Evolutionary conservation across 1,284 basidiomycete genomes (phyloP), one percentile per base, ranked within the genome.

Genomic region (Coniferiporia weirii): DNA sequence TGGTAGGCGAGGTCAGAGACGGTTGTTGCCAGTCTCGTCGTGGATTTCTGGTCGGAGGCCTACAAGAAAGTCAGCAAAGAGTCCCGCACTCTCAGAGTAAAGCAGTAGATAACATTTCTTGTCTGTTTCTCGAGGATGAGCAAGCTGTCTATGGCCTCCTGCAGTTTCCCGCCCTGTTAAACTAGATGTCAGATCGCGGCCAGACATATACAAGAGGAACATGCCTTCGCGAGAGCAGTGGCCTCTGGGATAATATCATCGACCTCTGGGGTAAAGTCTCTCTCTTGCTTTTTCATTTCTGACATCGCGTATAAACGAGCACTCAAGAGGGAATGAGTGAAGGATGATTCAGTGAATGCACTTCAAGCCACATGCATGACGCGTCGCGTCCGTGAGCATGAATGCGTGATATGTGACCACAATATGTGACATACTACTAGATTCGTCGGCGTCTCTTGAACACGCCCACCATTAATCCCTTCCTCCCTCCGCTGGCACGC

Each of bases 51-150:
- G 79, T 99, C 97, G 56, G 95, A 90, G 13, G 96, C 94, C 94
- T 97, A 66, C 12, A 15, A 61, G 64, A 67, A 58, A 43, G 54
- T 17, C 52, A 43, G 19, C 36, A 20, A 8, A 50, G 8, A 27
- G 27, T 27, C 8, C 1, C 57, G 40, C 8, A 32, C 22, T 34
- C 51, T 20, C 10, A 19, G 35, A 61, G 51, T 8, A 71, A 85
- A 56, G 3, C 5, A 27, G 5, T 27, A 5, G 27, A 27, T 27
- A 64, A 94, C 96, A 78, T 98, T 98, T 73, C 97, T 84, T 4
- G 96, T 89, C 73, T 97, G 95, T 75, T 99, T 99, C 76, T 99
- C 97, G 1, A 99, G 78, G 3, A 78, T 76, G 59, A 94, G 81
- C 57, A 99, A 83, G 75, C 92, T 93, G 73, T 99, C 97, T 17